A percentile compares a stretch with the other conserved stretches of the same genome.
Conservation (phyloP, 768 basidiomycete genomes). For the Hypholoma sublateritium region DNA sequence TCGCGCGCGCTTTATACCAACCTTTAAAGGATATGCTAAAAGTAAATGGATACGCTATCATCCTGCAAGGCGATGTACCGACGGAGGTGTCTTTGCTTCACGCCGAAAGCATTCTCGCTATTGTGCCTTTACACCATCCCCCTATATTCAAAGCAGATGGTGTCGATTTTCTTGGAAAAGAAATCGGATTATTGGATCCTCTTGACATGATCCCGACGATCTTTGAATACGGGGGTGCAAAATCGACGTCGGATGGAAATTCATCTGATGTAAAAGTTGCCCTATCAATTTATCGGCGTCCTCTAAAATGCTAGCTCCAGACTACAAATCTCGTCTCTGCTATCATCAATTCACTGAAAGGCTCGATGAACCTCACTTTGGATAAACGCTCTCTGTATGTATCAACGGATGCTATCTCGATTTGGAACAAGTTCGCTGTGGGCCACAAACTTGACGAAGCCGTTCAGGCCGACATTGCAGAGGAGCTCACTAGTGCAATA, state of each 20-base stretch:
- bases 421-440: constrained; percentile 45
- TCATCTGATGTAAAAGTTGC: constrained; percentile 13
- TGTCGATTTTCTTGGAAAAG: constrained; percentile 27
- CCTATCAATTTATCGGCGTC: neutral
- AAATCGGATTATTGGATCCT: constrained; percentile 53
- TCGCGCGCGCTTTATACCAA: constrained; percentile 47
- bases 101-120: constrained; percentile 40
- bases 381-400: constrained; percentile 20
- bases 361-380: constrained; percentile 27
- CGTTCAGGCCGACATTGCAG: constrained; percentile 40
- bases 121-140: constrained; percentile 44
- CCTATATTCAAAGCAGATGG: constrained; percentile 44
- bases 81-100: constrained; percentile 26
- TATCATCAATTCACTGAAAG: constrained; percentile 25
- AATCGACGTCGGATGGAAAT: neutral
- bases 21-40: constrained; percentile 30
- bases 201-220: constrained; percentile 51
- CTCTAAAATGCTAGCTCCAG: constrained; percentile 21
- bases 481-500: constrained; percentile 49
- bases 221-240: constrained; percentile 24
- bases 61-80: constrained; percentile 34
- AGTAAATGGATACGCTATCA: constrained; percentile 38
- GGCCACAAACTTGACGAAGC: constrained; percentile 33
- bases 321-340: constrained; percentile 24
- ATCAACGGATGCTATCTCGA: constrained; percentile 33